Evolutionary conservation across 768 basidiomycete species (phyloP).

Genomic region (Lactarius sanguifluus): DNA sequence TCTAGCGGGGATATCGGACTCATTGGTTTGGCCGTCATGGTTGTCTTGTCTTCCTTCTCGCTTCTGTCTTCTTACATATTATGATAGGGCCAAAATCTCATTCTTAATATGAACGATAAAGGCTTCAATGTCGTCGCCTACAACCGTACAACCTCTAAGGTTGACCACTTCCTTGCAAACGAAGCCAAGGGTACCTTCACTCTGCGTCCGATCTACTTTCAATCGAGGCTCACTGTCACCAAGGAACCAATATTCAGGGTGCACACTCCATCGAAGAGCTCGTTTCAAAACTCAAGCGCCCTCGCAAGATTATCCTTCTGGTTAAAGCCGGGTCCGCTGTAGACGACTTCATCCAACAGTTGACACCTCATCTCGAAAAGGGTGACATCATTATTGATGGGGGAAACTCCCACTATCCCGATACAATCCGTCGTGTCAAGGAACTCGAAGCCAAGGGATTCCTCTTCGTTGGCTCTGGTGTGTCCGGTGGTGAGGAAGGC

Average conservation of each 20-base stretch:
- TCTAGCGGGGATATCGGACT: slow-evolving; percentile 94
- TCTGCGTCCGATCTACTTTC: slow-evolving; percentile 30
- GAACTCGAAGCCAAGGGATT: slow-evolving; percentile 94
- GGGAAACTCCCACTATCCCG: slow-evolving; percentile 99
- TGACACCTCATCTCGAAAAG: slow-evolving; percentile 84
- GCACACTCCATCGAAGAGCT: slow-evolving; percentile 94
- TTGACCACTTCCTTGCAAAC: slow-evolving; percentile 92
- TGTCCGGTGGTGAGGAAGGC: slow-evolving; percentile 99
- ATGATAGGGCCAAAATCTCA: slow-evolving; percentile 88
- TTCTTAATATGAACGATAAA: slow-evolving; percentile 99
- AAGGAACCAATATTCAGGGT: slow-evolving; percentile 94
- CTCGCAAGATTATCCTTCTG: slow-evolving; percentile 96
- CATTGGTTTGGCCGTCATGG: slow-evolving; percentile 99
- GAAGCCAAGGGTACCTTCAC: slow-evolving; percentile 88
- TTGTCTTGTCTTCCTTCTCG: slow-evolving; percentile 35
- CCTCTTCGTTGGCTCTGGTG: slow-evolving; percentile 97
- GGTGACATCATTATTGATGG: slow-evolving; percentile 99
- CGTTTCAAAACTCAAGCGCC: slow-evolving; percentile 85
- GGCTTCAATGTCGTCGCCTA: slow-evolving; percentile 96
- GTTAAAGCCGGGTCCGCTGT: slow-evolving; percentile 98
- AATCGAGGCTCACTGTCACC: slow-evolving; percentile 27
- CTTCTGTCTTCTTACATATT: slow-evolving; percentile 29
- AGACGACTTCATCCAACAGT: slow-evolving; percentile 90
- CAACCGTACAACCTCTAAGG: slow-evolving; percentile 96
- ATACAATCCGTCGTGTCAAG: slow-evolving; percentile 90